Evolutionary conservation across 2,329 filamentous ascomycete species (phyloP), one percentile per base, ranked within the genome.

Genomic region (Talaromyces marneffei): DNA sequence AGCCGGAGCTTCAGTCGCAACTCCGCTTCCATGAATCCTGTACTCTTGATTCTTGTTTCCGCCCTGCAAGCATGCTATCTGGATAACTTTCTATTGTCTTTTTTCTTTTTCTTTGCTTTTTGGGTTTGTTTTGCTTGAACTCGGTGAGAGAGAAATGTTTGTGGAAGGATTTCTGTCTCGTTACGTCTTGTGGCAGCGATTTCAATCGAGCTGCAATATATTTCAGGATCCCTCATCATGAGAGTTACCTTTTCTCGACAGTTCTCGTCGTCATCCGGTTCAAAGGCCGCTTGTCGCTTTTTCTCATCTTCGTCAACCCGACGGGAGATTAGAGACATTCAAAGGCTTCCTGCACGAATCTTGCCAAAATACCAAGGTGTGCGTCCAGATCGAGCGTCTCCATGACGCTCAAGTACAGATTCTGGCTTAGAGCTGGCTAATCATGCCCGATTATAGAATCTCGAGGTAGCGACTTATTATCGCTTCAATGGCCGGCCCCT

Each of bases 401-500:
- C 29, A 35, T 12, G 14, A 44, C 20, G 53, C 40, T 48, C 31
- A 35, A 33, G 16, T 39, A 25, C n/a, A 31, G 16, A 9, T 3
- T 14, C 10, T 8, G 18, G 31, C 7, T 42, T 27, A 20, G 18
- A 39, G 35, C n/a, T n/a, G n/a, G n/a, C 57, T 59, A 53, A 59
- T 18, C 35, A 12, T n/a, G 7, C 50, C 31, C 39, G 29, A 52
- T 60, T 23, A 42, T 70, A 84, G 85, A 86, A 70, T 84, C 79
- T 18, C 78, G 74, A 29, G 75, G 79, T 29, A 83, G 83, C 68
- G 85, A 87, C 62, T 79, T 89, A 2, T 80, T 89, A 39, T 84
- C 83, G 64, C 77, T 90, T 37, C 81, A 84, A 75, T 90, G 87
- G 87, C 85, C 86, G 4, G 79, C 81, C 16, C 86, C 87, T 37